Base-by-base conservation (phyloP, 2,329 filamentous ascomycete genomes). In the Apiospora pterosperma region DNA sequence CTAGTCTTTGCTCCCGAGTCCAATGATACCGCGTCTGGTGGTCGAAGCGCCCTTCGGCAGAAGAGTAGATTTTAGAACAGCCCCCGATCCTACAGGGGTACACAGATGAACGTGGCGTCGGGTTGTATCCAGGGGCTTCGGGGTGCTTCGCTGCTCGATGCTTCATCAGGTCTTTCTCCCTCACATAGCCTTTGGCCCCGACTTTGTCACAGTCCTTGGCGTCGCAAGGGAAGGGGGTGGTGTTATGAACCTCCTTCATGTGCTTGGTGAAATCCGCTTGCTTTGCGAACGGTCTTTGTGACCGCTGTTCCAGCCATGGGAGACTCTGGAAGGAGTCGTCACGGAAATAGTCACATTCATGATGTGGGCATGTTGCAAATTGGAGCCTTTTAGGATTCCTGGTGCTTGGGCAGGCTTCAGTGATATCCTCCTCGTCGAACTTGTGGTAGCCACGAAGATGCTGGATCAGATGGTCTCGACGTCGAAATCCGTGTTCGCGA, bases 381-480 rank as follows among this genome's bases (percentile, higher is more conserved):
- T 34, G 28, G 16, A 10, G 44, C 23, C n/a, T n/a, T 5, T 4
- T 19, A 10, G 31, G 25, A 12, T 6, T 19, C 12, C 5, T 52
- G 25, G 19, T 67, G 68, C 0, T n/a, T 65, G 65, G 70, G 5
- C 12, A 65, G 21, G 12, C n/a, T 2, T 48, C 23, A 0, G 55
- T 5, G 12, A 69, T 63, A 21, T 68, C 63, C 11, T 68, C 68
- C 0, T 58, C 58, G 2, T 75, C 71, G 16, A 75, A 72, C 41
- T 76, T 73, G 66, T 80, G 78, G 59, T 78, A 79, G 0, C 73
- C 72, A 1, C 68, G 69, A 21, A 79, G 66, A 63, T 80, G 78
- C 34, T 80, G 78, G 4, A 68, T 65, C 0, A 80, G 67, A 62
- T 80, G 78, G 60, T 80, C 77, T 6, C 67, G 71, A n/a, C 78